Base-by-base conservation (phyloP, 192 early-diverging fungal species). In the Linnemannia hyalina region DNA sequence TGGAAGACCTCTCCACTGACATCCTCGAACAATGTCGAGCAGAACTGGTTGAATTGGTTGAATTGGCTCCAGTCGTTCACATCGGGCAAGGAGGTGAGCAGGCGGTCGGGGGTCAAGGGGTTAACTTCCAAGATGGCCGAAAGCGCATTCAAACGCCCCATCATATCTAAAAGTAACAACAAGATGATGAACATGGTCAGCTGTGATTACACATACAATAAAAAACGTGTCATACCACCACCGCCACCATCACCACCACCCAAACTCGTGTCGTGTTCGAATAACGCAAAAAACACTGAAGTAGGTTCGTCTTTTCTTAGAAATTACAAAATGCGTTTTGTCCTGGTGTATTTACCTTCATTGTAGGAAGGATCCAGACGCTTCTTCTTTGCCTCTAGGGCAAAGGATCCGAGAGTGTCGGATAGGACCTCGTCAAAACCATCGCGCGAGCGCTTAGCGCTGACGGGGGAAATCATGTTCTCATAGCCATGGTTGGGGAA, bases 371-470 rank as follows among this genome's bases (percentile, higher is more conserved):
- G 81, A 18, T 89, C 81, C 46, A 87, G 49, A 20, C 84, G 77
- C 68, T 87, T 89, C 73, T 86, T 89, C 71, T 89, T 89, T 7
- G 82, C 77, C 38, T 89, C 88, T 29, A 80, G 75, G 16, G 75
- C 77, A 41, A 89, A 87, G 7, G 77, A 78, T 42, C 85, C 88
- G 32, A 89, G 57, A 10, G 83, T 89, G 68, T 89, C 82, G 36
- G 82, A 76, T 11, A 84, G 26, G 22, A 83, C 16, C 52, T 88
- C 82, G 36, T 81, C 81, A 52, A 77, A 76, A 20, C 73, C 68
- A 74, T 88, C 75, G 46, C 82, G 79, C 47, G 76, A 68, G 41
- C 78, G 76, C 60, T 88, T 84, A 35, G 68, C 80, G 22, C 78
- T 88, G 63, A 65, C 32, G 26, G 88, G 82, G 26, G 81, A 78